Evolutionary conservation across 1,284 basidiomycete species (phyloP).

Genomic region (Macrocystidia cucumis): DNA sequence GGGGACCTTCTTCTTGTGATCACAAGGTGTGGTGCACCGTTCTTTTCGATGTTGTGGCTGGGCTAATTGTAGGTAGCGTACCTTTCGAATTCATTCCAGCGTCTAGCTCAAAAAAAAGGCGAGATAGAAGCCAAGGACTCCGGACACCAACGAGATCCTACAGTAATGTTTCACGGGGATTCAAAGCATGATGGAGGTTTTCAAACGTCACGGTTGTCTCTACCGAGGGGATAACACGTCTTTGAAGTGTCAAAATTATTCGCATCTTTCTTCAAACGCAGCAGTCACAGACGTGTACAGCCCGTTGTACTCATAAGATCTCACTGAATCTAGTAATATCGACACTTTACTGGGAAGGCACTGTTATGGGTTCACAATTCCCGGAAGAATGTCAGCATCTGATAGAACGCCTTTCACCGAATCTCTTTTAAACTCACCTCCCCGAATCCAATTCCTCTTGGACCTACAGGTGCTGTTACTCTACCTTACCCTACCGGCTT

Average conservation of each 20-base stretch:
- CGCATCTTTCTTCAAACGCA: constrained; percentile 19
- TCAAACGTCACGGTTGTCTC: constrained; percentile 11
- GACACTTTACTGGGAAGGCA: constrained; percentile 15
- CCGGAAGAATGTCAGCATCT: constrained; percentile 20
- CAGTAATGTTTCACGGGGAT: no score
- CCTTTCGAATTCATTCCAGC: no score
- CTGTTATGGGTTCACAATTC: constrained; percentile 15
- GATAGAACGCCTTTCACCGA: constrained; percentile 16
- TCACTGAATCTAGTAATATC: constrained; percentile 18
- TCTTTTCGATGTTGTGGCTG: no score
- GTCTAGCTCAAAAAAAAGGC: no score
- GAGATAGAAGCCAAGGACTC: no score
- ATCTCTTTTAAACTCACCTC: constrained; percentile 29
- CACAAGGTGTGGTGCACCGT: no score
- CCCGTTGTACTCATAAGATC: constrained; percentile 18
- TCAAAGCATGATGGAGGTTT: no score
- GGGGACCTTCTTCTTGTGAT: no score
- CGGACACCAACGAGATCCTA: no score
- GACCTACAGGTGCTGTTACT: constrained; percentile 15
- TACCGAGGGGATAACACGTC: constrained; percentile 17
- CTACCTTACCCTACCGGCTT: constrained; percentile 23
- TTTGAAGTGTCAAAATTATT: constrained; percentile 12
- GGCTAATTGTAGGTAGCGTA: no score
- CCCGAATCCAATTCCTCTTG: constrained; percentile 15
- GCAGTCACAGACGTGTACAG: constrained; percentile 15